These are phyloP conservation scores for Malassezia caprae DNA, from an alignment of 1,284 basidiomycete genomes.

Conservation along the genomic window DNA sequence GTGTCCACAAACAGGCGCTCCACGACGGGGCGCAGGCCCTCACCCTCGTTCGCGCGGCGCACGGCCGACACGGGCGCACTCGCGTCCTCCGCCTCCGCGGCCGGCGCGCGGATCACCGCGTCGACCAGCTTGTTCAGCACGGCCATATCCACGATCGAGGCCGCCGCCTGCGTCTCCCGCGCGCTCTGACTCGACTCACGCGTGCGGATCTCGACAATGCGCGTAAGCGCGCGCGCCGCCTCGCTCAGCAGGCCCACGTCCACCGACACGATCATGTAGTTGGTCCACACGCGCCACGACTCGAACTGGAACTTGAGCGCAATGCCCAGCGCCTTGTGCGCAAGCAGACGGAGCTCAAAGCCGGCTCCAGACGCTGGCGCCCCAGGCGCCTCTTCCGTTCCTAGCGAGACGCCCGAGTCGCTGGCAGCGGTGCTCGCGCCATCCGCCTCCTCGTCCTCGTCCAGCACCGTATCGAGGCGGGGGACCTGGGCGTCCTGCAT, in stretches of 20 bases:
- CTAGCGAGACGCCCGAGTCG: slow-evolving; percentile 12
- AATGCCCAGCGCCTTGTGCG: slow-evolving; percentile 85
- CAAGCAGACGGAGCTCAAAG: slow-evolving; percentile 65
- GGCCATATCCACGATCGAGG: slow-evolving; percentile 61
- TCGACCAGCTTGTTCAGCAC: slow-evolving; percentile 78
- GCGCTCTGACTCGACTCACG: slow-evolving; percentile 48
- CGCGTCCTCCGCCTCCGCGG: slow-evolving; percentile 20
- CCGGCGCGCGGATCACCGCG: slow-evolving; percentile 61
- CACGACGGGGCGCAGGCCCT: slow-evolving; percentile 59
- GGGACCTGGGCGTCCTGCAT: slow-evolving; percentile 26
- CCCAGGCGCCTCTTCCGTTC: slow-evolving; percentile 5
- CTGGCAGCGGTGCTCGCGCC: background rate
- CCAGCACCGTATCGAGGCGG: slow-evolving; percentile 18
- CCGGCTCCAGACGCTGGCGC: background rate
- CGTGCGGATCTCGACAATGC: slow-evolving; percentile 68
- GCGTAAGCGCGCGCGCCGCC: slow-evolving; percentile 68
- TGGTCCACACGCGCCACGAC: slow-evolving; percentile 96
- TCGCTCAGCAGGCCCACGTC: slow-evolving; percentile 87
- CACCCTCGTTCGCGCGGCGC: slow-evolving; percentile 57
- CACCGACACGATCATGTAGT: slow-evolving; percentile 88
- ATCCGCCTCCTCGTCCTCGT: slow-evolving; percentile 6
- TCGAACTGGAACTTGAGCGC: slow-evolving; percentile 74
- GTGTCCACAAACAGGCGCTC: slow-evolving; percentile 61
- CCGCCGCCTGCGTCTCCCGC: slow-evolving; percentile 54
- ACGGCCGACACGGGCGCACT: background rate